Evolutionary conservation across 1,284 basidiomycete genomes (phyloP), one percentile per base, ranked within the genome.

Genomic region (Cryptococcus neoformans): DNA sequence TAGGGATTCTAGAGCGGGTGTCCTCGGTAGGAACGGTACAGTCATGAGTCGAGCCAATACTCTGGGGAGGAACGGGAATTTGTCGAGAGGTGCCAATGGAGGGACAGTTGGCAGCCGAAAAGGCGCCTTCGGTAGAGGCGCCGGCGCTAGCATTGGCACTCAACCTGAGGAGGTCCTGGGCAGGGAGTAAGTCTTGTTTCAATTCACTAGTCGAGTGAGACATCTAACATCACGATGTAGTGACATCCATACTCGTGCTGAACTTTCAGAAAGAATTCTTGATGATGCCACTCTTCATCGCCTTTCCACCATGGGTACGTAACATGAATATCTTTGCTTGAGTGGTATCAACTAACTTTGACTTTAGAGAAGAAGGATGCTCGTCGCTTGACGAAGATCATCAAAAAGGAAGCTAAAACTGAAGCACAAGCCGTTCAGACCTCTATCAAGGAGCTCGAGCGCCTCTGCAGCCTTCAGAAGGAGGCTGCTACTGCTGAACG

Each of bases 371-470:
- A 72, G 63, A 77, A 74, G 62, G 77, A 79, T 54, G 76, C 74
- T 42, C 69, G 67, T 53, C 68, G 72, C 40, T 64, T 79, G 36
- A 60, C 71, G 57, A 77, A 78, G 65, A 68, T 79, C 38, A 72
- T 80, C 62, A 76, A 77, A 64, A 58, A 62, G 2, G 79, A 80
- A 64, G 78, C 65, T 36, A 73, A 74, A 48, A 64, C 69, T 37
- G 77, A 79, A 58, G 66, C 70, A 42, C 66, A 63, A 45, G 64
- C 72, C 11, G 72, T 79, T 55, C 63, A 68, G 36, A 64, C 59
- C 11, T 67, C 69, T 16, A 75, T 79, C 66, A 74, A 72, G 63
- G 78, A 80, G 61, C 68, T 80, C 40, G 75, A 73, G 55, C 59
- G 68, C 49, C 58, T 80, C 28, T 65, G 70, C 57, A 64, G 66